Percentiles rank a stretch among this genome's conserved stretches.
These are phyloP conservation scores for Rhodamnia argentea DNA, from an alignment of 345 rosid species.

Conservation along the genomic window DNA sequence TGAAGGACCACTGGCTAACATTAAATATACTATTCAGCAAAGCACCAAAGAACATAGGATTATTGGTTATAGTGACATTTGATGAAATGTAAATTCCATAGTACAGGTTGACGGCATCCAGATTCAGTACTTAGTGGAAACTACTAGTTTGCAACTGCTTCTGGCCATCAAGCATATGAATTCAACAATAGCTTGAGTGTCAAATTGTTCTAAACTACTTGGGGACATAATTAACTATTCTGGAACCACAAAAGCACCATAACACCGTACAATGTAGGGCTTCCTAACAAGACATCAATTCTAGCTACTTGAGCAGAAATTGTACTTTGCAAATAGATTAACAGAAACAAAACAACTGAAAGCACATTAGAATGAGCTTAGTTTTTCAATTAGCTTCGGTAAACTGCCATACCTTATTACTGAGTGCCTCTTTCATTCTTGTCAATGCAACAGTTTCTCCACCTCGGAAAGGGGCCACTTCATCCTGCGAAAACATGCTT, in stretches of 20 bases:
- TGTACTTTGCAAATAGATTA: background rate
- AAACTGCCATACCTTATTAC: slow-evolving; percentile 40
- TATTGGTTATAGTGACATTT: background rate
- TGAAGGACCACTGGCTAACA: background rate
- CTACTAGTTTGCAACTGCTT: background rate
- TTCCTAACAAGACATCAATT: background rate
- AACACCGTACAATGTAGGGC: background rate
- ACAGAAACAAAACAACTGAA: background rate
- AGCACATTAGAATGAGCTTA: background rate
- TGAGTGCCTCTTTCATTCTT: slow-evolving; percentile 50
- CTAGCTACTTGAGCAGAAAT: background rate
- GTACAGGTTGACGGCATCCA: background rate
- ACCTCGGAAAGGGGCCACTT: slow-evolving; percentile 63
- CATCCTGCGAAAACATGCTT: slow-evolving; percentile 30
- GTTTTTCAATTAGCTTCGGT: background rate
- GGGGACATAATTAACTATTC: background rate
- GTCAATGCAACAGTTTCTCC: slow-evolving; percentile 81
- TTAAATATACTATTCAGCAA: background rate
- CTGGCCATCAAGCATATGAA: background rate
- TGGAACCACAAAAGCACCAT: background rate
- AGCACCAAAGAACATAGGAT: background rate
- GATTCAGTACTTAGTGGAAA: background rate
- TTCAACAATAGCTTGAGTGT: background rate
- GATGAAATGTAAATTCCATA: background rate
- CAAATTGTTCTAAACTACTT: background rate